Conservation (phyloP, 768 basidiomycete species). For the Zangia roseola region DNA sequence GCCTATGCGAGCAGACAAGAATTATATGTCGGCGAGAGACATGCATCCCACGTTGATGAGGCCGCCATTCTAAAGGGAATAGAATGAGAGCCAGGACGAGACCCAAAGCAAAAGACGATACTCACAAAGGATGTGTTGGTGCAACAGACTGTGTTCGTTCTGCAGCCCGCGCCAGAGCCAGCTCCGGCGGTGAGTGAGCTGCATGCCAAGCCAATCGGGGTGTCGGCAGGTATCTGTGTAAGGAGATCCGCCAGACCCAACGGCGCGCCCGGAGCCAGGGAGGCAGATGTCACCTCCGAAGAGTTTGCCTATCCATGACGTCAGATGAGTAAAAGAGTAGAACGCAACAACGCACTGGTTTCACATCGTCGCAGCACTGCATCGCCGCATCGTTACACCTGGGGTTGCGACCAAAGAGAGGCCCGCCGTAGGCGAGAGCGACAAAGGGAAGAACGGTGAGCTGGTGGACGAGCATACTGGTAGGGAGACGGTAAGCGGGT, state of each 20-base stretch:
- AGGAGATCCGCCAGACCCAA: slow-evolving; percentile 3
- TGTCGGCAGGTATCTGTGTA: background rate
- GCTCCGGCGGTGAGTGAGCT: slow-evolving; percentile 17
- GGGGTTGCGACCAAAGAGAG: slow-evolving; percentile 25
- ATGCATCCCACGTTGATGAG: slow-evolving; percentile 28
- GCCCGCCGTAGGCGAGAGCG: slow-evolving; percentile 16
- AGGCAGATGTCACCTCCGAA: background rate
- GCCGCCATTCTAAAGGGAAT: slow-evolving; percentile 13
- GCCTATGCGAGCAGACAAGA: slow-evolving; percentile 2
- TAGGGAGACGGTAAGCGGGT: slow-evolving; percentile 5
- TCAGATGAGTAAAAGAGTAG: slow-evolving; percentile 5
- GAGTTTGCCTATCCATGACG: slow-evolving; percentile 8
- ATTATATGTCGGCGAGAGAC: slow-evolving; percentile 10
- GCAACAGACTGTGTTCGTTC: slow-evolving; percentile 25
- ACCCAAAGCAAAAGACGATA: background rate
- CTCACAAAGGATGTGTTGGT: slow-evolving; percentile 17
- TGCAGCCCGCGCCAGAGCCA: slow-evolving; percentile 22
- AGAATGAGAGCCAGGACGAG: background rate
- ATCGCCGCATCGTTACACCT: slow-evolving; percentile 19
- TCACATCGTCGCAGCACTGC: slow-evolving; percentile 22
- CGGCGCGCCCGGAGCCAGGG: background rate
- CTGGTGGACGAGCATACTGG: slow-evolving; percentile 13
- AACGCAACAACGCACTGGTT: slow-evolving; percentile 15
- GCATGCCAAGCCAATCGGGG: slow-evolving; percentile 20
- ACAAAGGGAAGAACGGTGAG: slow-evolving; percentile 19